Percentiles rank a stretch among this genome's conserved stretches.
These are phyloP conservation scores for Yamadazyma spencermartinsiae DNA, from an alignment of 1,139 yeast species.

Conservation along the genomic window DNA sequence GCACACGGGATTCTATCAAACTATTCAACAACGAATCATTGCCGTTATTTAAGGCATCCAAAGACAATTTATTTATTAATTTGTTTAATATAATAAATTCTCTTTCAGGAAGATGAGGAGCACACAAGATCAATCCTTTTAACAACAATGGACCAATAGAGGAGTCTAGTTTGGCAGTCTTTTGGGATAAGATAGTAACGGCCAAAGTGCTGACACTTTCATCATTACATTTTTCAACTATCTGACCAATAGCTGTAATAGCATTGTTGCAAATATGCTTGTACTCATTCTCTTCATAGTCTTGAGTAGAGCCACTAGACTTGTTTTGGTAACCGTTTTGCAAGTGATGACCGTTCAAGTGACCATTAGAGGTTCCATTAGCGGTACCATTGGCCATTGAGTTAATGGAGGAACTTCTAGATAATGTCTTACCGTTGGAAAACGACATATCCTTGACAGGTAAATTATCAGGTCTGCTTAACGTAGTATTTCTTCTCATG, in stretches of 20 bases:
- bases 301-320: conserved; percentile 10
- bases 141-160: conserved; percentile 46
- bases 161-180: conserved; percentile 49
- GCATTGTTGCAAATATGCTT: conserved; percentile 56
- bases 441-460: conserved; percentile 18
- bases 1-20: conserved; percentile 49
- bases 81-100: conserved; percentile 58
- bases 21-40: conserved; percentile 35
- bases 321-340: conserved; percentile 3
- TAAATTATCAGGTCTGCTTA: conserved; percentile 19
- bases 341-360: conserved; percentile 1
- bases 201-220: conserved; percentile 79
- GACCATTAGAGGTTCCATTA: conserved; percentile 4
- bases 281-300: conserved; percentile 33
- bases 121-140: conserved; percentile 58
- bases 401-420: conserved; percentile 11
- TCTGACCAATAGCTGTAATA: conserved; percentile 68
- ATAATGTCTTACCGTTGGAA: conserved; percentile 8
- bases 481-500: conserved; percentile 25
- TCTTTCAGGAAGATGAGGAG: conserved; percentile 56
- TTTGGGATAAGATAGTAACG: conserved; percentile 81
- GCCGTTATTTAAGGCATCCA: conserved; percentile 34
- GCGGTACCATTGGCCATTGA: conserved; percentile 9
- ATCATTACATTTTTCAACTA: conserved; percentile 70
- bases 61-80: conserved; percentile 42